phyloP scores from a whole-genome alignment of 495 filamentous ascomycete genomes.

The Xylaria curta region DNA sequence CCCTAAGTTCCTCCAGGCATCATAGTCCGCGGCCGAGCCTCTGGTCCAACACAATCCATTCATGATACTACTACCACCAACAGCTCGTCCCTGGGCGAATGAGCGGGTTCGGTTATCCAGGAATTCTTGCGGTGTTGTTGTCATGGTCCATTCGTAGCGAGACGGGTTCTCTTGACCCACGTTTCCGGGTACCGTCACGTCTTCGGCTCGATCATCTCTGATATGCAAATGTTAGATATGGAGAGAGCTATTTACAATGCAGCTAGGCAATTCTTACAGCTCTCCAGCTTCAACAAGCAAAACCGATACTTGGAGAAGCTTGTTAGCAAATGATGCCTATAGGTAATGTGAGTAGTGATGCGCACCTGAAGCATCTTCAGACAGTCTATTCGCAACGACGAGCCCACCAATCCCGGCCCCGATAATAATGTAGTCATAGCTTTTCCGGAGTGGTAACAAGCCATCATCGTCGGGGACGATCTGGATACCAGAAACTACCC shows the following conservation, averaged over 20 bases:
- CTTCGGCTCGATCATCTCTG: constrained; percentile 42
- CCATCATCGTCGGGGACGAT: constrained; percentile 26
- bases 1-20: constrained; percentile 65
- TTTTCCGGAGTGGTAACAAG: constrained; percentile 28
- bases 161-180: constrained; percentile 35
- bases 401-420: constrained; percentile 63
- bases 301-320: constrained; percentile 28
- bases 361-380: constrained; percentile 48
- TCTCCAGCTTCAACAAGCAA: constrained; percentile 52
- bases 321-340: not conserved
- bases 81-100: constrained; percentile 48
- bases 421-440: constrained; percentile 59
- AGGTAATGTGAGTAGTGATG: not conserved
- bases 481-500: constrained; percentile 20
- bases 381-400: constrained; percentile 59
- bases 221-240: constrained; percentile 19
- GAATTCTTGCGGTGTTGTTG: constrained; percentile 29
- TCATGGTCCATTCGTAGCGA: constrained; percentile 34
- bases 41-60: constrained; percentile 56
- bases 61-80: constrained; percentile 56
- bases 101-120: constrained; percentile 46
- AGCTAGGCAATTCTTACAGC: constrained; percentile 36
- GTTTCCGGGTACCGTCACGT: constrained; percentile 43
- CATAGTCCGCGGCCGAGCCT: constrained; percentile 56
- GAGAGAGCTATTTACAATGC: not conserved